phyloP scores from a whole-genome alignment of 352 stramenopile species.

The Blastocystis sp. region DNA sequence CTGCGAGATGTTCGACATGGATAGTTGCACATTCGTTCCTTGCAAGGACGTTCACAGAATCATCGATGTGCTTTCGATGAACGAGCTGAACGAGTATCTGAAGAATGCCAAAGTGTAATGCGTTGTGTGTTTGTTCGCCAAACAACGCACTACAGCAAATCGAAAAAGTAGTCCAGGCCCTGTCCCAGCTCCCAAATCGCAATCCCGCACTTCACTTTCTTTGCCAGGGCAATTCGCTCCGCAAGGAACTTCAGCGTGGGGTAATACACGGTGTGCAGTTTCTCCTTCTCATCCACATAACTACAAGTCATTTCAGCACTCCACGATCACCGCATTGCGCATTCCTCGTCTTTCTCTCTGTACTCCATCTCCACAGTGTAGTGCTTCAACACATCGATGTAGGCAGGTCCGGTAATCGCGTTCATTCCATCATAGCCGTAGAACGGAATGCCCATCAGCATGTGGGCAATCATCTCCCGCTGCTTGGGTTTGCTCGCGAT shows the following conservation, averaged over 20 bases:
- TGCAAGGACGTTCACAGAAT: conserved; percentile 46
- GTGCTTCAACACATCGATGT: conserved; percentile 10
- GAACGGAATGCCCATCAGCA: conserved; percentile 60
- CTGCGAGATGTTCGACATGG: conserved; percentile 13
- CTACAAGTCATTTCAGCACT: not conserved
- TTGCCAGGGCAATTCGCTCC: conserved; percentile 26
- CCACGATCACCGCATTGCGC: not conserved
- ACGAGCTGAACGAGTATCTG: conserved; percentile 51
- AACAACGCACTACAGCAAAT: conserved; percentile 49
- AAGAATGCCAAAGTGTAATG: not conserved
- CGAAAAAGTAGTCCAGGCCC: conserved; percentile 60
- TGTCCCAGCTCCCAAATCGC: conserved; percentile 68
- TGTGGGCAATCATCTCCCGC: not conserved
- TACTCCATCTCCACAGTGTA: not conserved
- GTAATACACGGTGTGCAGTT: conserved; percentile 41
- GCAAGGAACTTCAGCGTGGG: conserved; percentile 42
- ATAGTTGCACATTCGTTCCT: conserved; percentile 12
- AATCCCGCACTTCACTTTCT: conserved; percentile 51
- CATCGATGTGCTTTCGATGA: conserved; percentile 32
- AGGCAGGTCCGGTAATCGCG: conserved; percentile 15
- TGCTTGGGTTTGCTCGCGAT: not conserved
- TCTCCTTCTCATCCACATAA: conserved; percentile 1
- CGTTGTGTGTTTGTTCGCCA: not conserved
- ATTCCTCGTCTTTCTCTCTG: conserved; percentile 7
- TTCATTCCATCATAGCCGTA: conserved; percentile 39